These are phyloP conservation scores for Entomortierella lignicola DNA, from an alignment of 192 early-diverging fungal genomes.

Conservation along the genomic window DNA sequence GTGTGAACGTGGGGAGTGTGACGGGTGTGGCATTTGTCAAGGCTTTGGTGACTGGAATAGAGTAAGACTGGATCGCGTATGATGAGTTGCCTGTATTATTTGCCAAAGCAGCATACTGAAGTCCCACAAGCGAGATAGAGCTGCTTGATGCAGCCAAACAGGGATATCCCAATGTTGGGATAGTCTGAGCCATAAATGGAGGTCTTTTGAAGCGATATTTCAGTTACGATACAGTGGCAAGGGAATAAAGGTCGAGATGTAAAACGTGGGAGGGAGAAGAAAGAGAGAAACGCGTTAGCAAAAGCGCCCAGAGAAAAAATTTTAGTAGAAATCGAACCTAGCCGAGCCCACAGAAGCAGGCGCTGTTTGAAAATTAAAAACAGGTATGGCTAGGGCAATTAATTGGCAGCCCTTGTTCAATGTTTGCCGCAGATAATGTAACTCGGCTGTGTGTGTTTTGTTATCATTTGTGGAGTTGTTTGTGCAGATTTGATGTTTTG, in stretches of 20 bases:
- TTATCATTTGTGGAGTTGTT: too few species aligned
- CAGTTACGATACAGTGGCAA: not conserved
- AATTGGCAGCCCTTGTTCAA: too few species aligned
- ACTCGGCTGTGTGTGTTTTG: too few species aligned
- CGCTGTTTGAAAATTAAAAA: too few species aligned
- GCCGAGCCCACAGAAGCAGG: too few species aligned
- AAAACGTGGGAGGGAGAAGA: not conserved
- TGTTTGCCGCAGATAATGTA: too few species aligned
- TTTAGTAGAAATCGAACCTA: too few species aligned
- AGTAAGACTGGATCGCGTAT: slow-evolving; percentile 37
- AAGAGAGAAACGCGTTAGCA: too few species aligned
- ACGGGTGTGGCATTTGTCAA: not conserved
- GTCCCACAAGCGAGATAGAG: slow-evolving; percentile 28
- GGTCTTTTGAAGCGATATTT: too few species aligned
- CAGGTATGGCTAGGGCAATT: too few species aligned
- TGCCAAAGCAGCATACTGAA: slow-evolving; percentile 6
- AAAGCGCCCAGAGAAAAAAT: too few species aligned
- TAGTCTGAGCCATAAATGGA: not conserved
- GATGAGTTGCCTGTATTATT: not conserved
- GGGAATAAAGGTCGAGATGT: not conserved
- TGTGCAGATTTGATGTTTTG: too few species aligned
- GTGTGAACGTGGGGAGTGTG: not conserved
- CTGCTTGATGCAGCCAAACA: slow-evolving; percentile 22
- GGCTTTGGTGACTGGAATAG: slow-evolving; percentile 8
- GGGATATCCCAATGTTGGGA: slow-evolving; percentile 45